Percentiles rank a stretch among this genome's conserved stretches.
Evolutionary conservation across 1,139 yeast species (phyloP).

Genomic region (Sugiyamaella pinicola): DNA sequence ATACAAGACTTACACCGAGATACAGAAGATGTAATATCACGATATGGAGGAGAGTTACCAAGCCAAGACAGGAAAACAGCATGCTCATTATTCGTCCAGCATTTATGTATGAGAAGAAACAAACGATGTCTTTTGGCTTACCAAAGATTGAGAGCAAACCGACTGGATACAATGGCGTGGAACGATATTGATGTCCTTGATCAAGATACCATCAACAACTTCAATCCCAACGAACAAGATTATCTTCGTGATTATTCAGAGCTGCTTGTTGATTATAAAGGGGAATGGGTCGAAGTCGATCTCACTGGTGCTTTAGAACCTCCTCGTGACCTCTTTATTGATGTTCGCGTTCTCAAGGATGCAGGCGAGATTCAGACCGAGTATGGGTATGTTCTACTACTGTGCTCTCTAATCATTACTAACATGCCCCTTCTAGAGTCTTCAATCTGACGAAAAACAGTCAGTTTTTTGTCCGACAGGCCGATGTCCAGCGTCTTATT

Average conservation of each 20-base stretch:
- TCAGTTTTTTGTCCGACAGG: slow-evolving; percentile 89
- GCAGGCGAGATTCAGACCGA: slow-evolving; percentile 98
- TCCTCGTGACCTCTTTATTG: slow-evolving; percentile 87
- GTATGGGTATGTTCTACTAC: slow-evolving; percentile 57
- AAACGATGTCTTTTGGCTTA: slow-evolving; percentile 88
- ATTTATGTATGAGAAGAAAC: slow-evolving; percentile 78
- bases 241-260: slow-evolving; percentile 73
- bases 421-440: slow-evolving; percentile 46
- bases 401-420: neutral
- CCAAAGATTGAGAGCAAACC: slow-evolving; percentile 68
- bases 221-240: slow-evolving; percentile 79
- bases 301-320: slow-evolving; percentile 85
- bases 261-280: slow-evolving; percentile 71
- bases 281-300: slow-evolving; percentile 82
- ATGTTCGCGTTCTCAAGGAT: slow-evolving; percentile 87
- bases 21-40: slow-evolving; percentile 55
- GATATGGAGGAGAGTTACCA: slow-evolving; percentile 45
- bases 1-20: slow-evolving; percentile 46
- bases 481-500: slow-evolving; percentile 89
- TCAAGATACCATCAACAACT: slow-evolving; percentile 48
- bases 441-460: slow-evolving; percentile 93
- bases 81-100: slow-evolving; percentile 83
- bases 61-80: slow-evolving; percentile 41
- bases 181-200: slow-evolving; percentile 45
- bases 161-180: slow-evolving; percentile 76